Conservation (phyloP, 2,329 filamentous ascomycete genomes). For the Fusarium nurragi region DNA sequence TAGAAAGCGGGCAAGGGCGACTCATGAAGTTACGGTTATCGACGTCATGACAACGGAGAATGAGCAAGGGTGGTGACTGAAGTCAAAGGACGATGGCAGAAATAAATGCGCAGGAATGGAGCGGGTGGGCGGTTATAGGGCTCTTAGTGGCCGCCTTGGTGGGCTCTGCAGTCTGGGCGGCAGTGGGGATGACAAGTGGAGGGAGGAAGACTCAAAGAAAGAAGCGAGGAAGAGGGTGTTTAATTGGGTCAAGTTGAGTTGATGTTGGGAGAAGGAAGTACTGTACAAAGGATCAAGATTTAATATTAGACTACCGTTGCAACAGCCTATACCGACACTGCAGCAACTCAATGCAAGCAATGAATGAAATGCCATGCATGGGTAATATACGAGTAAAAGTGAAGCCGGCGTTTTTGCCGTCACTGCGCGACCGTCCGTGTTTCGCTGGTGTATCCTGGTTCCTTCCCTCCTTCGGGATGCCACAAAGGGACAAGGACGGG, state of each 20-base stretch:
- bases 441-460: constrained; percentile 25
- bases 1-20: constrained; percentile 13
- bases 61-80: constrained; percentile 11
- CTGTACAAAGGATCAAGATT: background rate
- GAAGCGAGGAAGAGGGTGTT: background rate
- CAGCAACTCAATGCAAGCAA: constrained; percentile 9
- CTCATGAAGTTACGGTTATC: background rate
- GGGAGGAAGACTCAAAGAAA: background rate
- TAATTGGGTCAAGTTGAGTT: background rate
- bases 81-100: constrained; percentile 31
- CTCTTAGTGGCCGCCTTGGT: constrained; percentile 38
- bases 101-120: constrained; percentile 35
- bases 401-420: constrained; percentile 1
- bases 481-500: constrained; percentile 24
- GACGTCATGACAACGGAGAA: constrained; percentile 26
- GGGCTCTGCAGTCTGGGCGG: constrained; percentile 18
- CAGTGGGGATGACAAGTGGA: constrained; percentile 25
- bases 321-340: background rate
- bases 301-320: background rate
- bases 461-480: constrained; percentile 29
- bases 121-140: constrained; percentile 37
- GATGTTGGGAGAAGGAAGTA: too few relatives aligned
- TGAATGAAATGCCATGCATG: constrained; percentile 8
- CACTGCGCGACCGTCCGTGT: constrained; percentile 16
- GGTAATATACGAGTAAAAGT: too few relatives aligned